A percentile compares a stretch with the other conserved stretches of the same genome.
These are phyloP conservation scores for Pyronema domesticum DNA, from an alignment of 495 filamentous ascomycete genomes.

Conservation along the genomic window DNA sequence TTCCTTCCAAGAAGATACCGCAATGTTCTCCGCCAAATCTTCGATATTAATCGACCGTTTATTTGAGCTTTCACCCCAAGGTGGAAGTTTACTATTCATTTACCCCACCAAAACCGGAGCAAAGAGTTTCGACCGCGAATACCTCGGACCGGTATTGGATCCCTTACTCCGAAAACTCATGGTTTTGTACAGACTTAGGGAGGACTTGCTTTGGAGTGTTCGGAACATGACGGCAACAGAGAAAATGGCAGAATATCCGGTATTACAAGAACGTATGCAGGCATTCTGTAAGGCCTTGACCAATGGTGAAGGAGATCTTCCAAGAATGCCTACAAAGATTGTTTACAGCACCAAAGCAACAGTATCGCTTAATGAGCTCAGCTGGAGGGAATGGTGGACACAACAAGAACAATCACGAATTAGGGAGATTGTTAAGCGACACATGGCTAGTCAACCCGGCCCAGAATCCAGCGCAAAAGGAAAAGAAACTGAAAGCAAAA, in stretches of 20 bases:
- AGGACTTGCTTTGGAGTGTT: conserved; percentile 40
- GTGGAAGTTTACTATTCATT: conserved; percentile 47
- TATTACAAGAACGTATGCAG: conserved; percentile 34
- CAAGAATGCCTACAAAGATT: conserved; percentile 14
- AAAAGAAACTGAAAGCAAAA: conserved; percentile 2
- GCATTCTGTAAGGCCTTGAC: conserved; percentile 16
- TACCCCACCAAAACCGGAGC: conserved; percentile 51
- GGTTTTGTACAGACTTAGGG: conserved; percentile 43
- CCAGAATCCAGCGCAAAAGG: conserved; percentile 20
- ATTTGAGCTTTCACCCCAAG: conserved; percentile 41
- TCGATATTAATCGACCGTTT: conserved; percentile 53
- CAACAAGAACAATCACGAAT: conserved; percentile 53
- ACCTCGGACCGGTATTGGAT: conserved; percentile 49
- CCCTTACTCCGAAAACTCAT: conserved; percentile 47
- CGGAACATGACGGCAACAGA: conserved; percentile 41
- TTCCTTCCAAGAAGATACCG: conserved; percentile 39
- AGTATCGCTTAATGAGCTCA: conserved; percentile 36
- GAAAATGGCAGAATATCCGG: conserved; percentile 41
- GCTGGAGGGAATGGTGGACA: conserved; percentile 55
- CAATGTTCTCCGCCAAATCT: conserved; percentile 39
- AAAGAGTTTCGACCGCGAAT: conserved; percentile 43
- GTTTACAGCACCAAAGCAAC: conserved; percentile 36
- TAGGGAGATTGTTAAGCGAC: conserved; percentile 39
- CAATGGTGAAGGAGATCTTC: conserved; percentile 7
- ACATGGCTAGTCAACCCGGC: conserved; percentile 37